Conservation (phyloP, 441 rosid species). For the Lepidium campestre region DNA sequence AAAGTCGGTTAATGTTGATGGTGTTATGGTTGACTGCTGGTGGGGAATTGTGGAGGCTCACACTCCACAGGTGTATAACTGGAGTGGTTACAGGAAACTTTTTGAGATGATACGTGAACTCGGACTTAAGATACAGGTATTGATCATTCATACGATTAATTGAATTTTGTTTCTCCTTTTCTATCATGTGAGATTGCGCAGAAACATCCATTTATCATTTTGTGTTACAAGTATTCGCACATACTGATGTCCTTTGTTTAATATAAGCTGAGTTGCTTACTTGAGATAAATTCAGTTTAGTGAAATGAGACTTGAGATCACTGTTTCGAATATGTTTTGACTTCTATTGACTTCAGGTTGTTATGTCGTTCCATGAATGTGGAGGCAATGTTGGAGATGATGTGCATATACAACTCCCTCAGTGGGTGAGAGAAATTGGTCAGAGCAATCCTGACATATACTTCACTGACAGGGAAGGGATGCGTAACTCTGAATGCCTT, state of each 20-base stretch:
- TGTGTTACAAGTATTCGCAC: neutral
- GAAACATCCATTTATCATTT: neutral
- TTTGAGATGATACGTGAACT: slow-evolving; percentile 53
- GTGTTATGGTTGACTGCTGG: slow-evolving; percentile 68
- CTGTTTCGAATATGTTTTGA: slow-evolving; percentile 7
- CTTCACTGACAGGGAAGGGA: slow-evolving; percentile 64
- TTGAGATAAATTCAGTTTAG: neutral
- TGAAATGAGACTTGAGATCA: neutral
- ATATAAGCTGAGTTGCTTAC: neutral
- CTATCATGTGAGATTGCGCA: neutral
- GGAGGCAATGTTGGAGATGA: slow-evolving; percentile 85
- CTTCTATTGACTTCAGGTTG: slow-evolving; percentile 42
- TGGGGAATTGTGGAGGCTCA: slow-evolving; percentile 74
- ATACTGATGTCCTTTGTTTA: too few species aligned
- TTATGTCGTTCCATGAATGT: slow-evolving; percentile 73
- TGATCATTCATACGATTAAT: neutral
- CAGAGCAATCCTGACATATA: slow-evolving; percentile 68
- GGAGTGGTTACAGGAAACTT: slow-evolving; percentile 67
- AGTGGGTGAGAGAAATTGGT: slow-evolving; percentile 61
- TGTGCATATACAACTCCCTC: slow-evolving; percentile 62
- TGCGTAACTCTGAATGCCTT: slow-evolving; percentile 54
- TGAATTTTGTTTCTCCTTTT: neutral
- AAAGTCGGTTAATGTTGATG: slow-evolving; percentile 57
- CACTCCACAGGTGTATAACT: slow-evolving; percentile 57
- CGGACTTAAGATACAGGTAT: slow-evolving; percentile 60